Evolutionary conservation across 352 stramenopile species (phyloP), one percentile per base, ranked within the genome.

Genomic region (Pythium monospermum): DNA sequence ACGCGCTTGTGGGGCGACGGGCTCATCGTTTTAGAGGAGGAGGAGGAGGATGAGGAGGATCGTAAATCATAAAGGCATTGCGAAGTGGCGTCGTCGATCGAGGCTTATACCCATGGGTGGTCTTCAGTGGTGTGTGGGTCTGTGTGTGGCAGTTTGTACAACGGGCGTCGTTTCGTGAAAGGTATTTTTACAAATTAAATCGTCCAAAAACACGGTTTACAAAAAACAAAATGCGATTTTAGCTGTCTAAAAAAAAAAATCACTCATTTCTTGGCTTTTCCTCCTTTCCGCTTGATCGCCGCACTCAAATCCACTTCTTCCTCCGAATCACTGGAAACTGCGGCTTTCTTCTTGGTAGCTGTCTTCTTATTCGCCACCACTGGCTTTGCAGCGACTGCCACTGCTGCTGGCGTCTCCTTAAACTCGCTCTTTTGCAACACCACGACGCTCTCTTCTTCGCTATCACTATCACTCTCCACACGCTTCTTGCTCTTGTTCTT

Each of bases 351-450:
- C 37, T 67, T 68, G 15, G 45, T 19, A 16, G 55, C 27, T 13
- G 37, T 2, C 30, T 44, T 50, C 30, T 57, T 43, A 0, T 32
- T 16, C 12, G 48, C 26, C 49, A 64, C 48, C 18, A 15, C 54
- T 21, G 46, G n/a, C 22, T 55, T 2, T 28, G 18, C 22, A 19
- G 16, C 21, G 6, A 12, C 64, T 23, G 51, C 21, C 26, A 52
- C 54, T 38, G 57, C 58, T n/a, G 49, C 35, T 35, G 53, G 19
- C 15, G 41, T 59, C 10, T 40, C 52, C 3, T 43, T 32, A 52
- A 89, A 92, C 62, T 92, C 82, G 46, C 79, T 92, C 57, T 88
- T n/a, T n/a, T n/a, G n/a, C n/a, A n/a, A 71, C 44, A 92, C 65
- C 27, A 88, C 63, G 19, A 83, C 73, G 36, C 63, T 68, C 49